phyloP scores from a whole-genome alignment of 768 basidiomycete genomes.

The Cyclocybe aegerita region DNA sequence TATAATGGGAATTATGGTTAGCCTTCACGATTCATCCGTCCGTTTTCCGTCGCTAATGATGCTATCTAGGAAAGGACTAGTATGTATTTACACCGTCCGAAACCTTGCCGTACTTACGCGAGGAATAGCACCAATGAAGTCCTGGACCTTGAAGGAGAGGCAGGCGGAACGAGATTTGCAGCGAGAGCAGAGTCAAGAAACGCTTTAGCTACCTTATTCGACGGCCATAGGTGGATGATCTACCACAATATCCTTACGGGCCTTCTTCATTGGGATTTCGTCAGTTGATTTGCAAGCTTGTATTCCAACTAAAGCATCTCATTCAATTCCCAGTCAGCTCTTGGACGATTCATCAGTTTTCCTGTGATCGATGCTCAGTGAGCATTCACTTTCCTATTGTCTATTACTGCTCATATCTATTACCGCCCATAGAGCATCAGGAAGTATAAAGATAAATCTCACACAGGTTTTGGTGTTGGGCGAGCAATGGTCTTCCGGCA shows the following conservation, averaged over 20 bases:
- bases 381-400: conserved; percentile 9
- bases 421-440: conserved; percentile 45
- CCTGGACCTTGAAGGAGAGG: conserved; percentile 58
- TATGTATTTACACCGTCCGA: conserved; percentile 17
- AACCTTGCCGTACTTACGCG: background rate
- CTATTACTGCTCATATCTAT: background rate
- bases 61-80: conserved; percentile 42
- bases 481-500: conserved; percentile 46
- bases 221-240: conserved; percentile 71
- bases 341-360: conserved; percentile 69
- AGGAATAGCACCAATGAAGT: conserved; percentile 55
- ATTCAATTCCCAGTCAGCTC: conserved; percentile 43
- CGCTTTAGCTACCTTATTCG: conserved; percentile 56
- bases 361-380: conserved; percentile 50
- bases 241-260: conserved; percentile 55
- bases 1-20: conserved; percentile 73
- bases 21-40: conserved; percentile 6
- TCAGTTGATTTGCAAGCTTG: conserved; percentile 29
- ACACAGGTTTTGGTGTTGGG: conserved; percentile 51
- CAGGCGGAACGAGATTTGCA: conserved; percentile 57
- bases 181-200: conserved; percentile 39
- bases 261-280: conserved; percentile 72
- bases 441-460: conserved; percentile 56
- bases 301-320: conserved; percentile 1
- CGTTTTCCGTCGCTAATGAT: background rate